Percentiles rank a stretch among this genome's conserved stretches.
These are phyloP conservation scores for Sugiyamaella qingdaonensis DNA, from an alignment of 805 yeast species.

Conservation along the genomic window DNA sequence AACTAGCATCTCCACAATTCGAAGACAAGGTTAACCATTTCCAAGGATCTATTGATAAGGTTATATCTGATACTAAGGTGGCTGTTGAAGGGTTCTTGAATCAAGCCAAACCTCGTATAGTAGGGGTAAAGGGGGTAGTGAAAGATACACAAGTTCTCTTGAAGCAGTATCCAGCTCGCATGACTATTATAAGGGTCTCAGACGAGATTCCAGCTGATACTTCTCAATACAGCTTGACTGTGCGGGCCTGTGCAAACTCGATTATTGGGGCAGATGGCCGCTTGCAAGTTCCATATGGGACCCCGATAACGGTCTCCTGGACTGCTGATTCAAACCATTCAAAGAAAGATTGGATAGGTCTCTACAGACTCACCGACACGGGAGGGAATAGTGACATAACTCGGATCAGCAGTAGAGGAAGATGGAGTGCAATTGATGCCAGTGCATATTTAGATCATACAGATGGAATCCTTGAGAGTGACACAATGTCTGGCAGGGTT, in stretches of 20 bases:
- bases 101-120: constrained; percentile 31
- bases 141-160: constrained; percentile 33
- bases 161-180: constrained; percentile 35
- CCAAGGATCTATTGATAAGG: constrained; percentile 38
- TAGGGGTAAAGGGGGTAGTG: constrained; percentile 28
- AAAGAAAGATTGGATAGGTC: constrained; percentile 68
- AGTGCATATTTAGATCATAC: constrained; percentile 30
- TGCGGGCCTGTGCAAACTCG: constrained; percentile 8
- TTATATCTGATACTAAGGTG: constrained; percentile 37
- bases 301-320: constrained; percentile 54
- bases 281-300: constrained; percentile 36
- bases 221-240: constrained; percentile 20
- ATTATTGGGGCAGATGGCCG: neutral
- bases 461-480: constrained; percentile 19
- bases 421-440: constrained; percentile 53
- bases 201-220: constrained; percentile 29
- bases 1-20: constrained; percentile 26
- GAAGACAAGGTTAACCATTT: constrained; percentile 23
- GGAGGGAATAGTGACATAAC: constrained; percentile 50
- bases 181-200: constrained; percentile 30
- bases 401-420: constrained; percentile 55
- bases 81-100: constrained; percentile 44
- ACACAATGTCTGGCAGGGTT: constrained; percentile 40
- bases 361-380: constrained; percentile 61
- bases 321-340: constrained; percentile 47